phyloP scores from a whole-genome alignment of 2,329 filamentous ascomycete species.

The Alternaria sp. region DNA sequence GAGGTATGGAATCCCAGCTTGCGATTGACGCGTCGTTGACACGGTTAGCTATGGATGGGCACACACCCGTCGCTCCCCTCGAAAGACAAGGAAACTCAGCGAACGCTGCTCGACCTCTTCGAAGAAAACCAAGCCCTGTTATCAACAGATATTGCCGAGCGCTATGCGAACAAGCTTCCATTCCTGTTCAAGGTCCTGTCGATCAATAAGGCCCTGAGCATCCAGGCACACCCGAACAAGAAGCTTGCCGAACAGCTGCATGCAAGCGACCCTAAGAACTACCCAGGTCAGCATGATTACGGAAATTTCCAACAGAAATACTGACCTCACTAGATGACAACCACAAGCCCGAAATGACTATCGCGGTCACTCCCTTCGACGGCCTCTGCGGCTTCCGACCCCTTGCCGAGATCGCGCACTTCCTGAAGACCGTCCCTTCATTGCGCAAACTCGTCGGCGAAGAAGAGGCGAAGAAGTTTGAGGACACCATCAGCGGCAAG shows the following conservation, averaged over 20 bases:
- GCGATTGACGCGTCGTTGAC: conserved; percentile 24
- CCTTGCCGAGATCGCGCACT: conserved; percentile 83
- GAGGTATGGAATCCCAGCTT: conserved; percentile 64
- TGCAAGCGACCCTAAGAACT: conserved; percentile 85
- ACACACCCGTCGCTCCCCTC: conserved; percentile 96
- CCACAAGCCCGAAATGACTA: conserved; percentile 99
- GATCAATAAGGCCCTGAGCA: conserved; percentile 93
- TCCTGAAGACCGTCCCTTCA: conserved; percentile 70
- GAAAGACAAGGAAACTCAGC: conserved; percentile 82
- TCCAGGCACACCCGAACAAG: conserved; percentile 97
- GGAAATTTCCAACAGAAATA: neutral
- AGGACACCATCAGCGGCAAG: conserved; percentile 59
- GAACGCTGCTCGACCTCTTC: conserved; percentile 84
- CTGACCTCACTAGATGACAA: conserved; percentile 72
- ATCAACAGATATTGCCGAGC: conserved; percentile 72
- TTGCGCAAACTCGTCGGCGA: conserved; percentile 56
- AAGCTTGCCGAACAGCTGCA: conserved; percentile 90
- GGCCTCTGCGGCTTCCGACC: conserved; percentile 96
- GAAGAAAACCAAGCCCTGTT: conserved; percentile 85
- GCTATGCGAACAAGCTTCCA: conserved; percentile 82
- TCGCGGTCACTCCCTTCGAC: conserved; percentile 95
- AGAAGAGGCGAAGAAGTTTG: conserved; percentile 54
- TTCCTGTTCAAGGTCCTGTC: conserved; percentile 98
- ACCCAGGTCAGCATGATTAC: conserved; percentile 61
- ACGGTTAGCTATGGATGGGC: conserved; percentile 93